A percentile compares a stretch with the other conserved stretches of the same genome.
These are phyloP conservation scores for Citeromyces hawaiiensis DNA, from an alignment of 1,139 yeast genomes.

Conservation along the genomic window DNA sequence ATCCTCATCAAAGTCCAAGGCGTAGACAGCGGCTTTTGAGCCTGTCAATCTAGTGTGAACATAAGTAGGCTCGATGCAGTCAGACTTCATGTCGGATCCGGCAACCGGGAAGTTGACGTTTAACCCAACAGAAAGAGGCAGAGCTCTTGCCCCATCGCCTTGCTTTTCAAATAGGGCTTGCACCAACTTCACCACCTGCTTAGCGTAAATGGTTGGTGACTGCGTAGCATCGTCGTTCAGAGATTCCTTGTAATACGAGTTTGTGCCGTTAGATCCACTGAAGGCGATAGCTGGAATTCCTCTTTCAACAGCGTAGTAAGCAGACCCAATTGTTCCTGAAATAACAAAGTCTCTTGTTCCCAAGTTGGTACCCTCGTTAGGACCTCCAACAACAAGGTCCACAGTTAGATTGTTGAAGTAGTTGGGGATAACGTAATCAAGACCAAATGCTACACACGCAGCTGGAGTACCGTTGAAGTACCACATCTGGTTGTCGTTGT, in stretches of 20 bases:
- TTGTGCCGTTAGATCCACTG: slow-evolving; percentile 24
- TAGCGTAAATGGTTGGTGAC: slow-evolving; percentile 27
- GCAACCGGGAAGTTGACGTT: slow-evolving; percentile 31
- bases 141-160: slow-evolving; percentile 17
- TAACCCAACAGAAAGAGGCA: slow-evolving; percentile 26
- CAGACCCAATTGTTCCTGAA: slow-evolving; percentile 32
- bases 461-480: slow-evolving; percentile 33
- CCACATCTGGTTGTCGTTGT: slow-evolving; percentile 25
- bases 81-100: slow-evolving; percentile 18
- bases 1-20: slow-evolving; percentile 13
- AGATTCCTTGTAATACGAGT: slow-evolving; percentile 28
- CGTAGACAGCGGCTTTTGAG: slow-evolving; percentile 17
- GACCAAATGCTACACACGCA: slow-evolving; percentile 26
- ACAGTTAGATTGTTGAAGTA: slow-evolving; percentile 20
- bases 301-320: slow-evolving; percentile 26
- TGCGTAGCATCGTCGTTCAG: slow-evolving; percentile 18
- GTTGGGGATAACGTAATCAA: slow-evolving; percentile 25
- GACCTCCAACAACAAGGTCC: slow-evolving; percentile 31
- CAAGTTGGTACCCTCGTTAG: slow-evolving; percentile 30
- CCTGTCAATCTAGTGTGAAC: slow-evolving; percentile 23
- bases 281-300: slow-evolving; percentile 28
- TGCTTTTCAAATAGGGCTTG: slow-evolving; percentile 21
- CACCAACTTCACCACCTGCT: slow-evolving; percentile 24
- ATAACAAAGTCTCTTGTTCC: slow-evolving; percentile 23
- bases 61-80: slow-evolving; percentile 23